Evolutionary conservation across 768 basidiomycete species (phyloP).

Genomic region (Cystoderma amianthinum): DNA sequence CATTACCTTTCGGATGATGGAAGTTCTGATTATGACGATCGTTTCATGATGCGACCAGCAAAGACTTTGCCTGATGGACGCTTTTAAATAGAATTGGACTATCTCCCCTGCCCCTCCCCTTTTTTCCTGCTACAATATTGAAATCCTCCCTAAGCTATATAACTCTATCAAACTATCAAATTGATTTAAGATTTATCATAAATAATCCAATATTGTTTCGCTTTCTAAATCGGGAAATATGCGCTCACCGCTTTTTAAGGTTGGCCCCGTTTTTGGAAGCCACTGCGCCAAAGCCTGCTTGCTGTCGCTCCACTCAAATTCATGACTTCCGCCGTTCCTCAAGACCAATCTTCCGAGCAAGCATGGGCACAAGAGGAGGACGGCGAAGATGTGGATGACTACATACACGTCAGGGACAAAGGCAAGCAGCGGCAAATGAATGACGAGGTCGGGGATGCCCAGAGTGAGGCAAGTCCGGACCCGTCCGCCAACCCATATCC

Average conservation of each 20-base stretch:
- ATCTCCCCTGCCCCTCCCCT: background rate
- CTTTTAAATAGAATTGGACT: constrained; percentile 20
- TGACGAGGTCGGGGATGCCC: constrained; percentile 14
- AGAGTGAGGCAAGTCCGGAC: constrained; percentile 17
- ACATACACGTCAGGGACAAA: constrained; percentile 17
- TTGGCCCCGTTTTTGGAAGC: background rate
- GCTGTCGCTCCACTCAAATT: background rate
- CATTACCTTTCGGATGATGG: constrained; percentile 44
- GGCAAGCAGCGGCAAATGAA: constrained; percentile 19
- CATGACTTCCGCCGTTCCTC: background rate
- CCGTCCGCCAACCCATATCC: constrained; percentile 40
- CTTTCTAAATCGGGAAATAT: background rate
- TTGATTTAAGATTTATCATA: background rate
- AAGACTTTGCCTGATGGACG: constrained; percentile 25
- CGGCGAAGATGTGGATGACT: background rate
- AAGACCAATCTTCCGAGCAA: background rate
- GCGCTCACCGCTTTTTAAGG: background rate
- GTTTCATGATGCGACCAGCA: constrained; percentile 32
- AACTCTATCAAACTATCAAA: background rate
- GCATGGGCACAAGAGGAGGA: background rate
- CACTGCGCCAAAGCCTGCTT: background rate
- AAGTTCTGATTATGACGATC: constrained; percentile 43
- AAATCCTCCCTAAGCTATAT: background rate
- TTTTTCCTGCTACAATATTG: background rate
- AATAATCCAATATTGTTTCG: background rate